Conservation (phyloP, 306 rosid species). For the Canavalia gladiata region DNA sequence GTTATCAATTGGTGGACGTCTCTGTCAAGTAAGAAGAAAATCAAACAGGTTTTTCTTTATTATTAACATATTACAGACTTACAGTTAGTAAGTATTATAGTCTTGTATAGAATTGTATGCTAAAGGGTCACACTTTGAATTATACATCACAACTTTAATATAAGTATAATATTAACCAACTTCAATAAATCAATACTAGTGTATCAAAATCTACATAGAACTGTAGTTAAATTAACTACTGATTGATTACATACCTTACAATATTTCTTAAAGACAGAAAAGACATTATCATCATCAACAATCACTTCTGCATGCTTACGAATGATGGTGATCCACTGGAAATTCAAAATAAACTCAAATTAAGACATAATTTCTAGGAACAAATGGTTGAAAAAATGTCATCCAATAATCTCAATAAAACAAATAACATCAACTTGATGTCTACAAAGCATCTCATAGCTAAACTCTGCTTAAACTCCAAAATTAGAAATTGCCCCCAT, state of each 20-base stretch:
- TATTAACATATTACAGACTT: constrained; percentile 36
- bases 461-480: constrained; percentile 23
- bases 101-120: constrained; percentile 14
- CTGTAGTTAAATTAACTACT: constrained; percentile 10
- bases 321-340: constrained; percentile 86
- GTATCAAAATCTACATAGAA: background rate
- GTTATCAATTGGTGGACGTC: constrained; percentile 89
- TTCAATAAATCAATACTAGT: constrained; percentile 32
- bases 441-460: constrained; percentile 9
- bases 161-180: constrained; percentile 9
- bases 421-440: background rate
- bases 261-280: constrained; percentile 70
- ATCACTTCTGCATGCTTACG: constrained; percentile 89
- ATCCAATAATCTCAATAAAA: constrained; percentile 27
- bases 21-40: constrained; percentile 70
- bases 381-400: constrained; percentile 37
- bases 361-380: constrained; percentile 38
- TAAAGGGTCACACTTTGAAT: constrained; percentile 38
- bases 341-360: constrained; percentile 55
- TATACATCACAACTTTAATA: constrained; percentile 1
- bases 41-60: constrained; percentile 38
- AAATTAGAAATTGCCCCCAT: constrained; percentile 17
- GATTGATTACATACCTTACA: constrained; percentile 71
- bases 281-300: constrained; percentile 72
- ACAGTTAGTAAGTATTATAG: constrained; percentile 30